Conservation (phyloP, 805 yeast genomes). For the Teunomyces atbi region DNA sequence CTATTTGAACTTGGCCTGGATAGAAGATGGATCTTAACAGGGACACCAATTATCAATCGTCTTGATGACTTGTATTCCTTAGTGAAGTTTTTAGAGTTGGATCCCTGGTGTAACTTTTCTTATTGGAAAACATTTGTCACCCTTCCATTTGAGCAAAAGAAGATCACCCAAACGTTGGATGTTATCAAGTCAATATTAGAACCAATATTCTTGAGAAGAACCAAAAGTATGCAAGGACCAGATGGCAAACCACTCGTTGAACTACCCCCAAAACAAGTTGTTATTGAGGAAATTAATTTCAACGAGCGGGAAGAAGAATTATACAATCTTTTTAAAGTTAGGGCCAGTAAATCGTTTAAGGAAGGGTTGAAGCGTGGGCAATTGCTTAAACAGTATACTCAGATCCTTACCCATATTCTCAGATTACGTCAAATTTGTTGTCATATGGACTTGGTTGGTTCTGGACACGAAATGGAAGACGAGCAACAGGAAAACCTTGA, state of each 20-base stretch:
- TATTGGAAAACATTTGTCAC: constrained; percentile 89
- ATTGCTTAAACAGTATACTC: constrained; percentile 68
- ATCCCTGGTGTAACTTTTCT: constrained; percentile 85
- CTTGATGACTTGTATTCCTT: constrained; percentile 83
- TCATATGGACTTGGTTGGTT: constrained; percentile 65
- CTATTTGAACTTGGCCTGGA: constrained; percentile 61
- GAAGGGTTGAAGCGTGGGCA: constrained; percentile 64
- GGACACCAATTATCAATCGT: constrained; percentile 88
- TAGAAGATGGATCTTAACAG: constrained; percentile 84
- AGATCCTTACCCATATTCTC: constrained; percentile 77
- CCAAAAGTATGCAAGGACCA: constrained; percentile 75
- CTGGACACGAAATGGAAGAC: constrained; percentile 53
- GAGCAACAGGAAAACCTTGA: constrained; percentile 17
- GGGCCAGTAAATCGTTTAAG: constrained; percentile 62
- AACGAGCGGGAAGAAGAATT: constrained; percentile 62
- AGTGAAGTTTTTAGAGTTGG: constrained; percentile 69
- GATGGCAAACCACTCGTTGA: constrained; percentile 74
- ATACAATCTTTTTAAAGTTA: constrained; percentile 65
- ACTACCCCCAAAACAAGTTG: constrained; percentile 73
- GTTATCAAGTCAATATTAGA: constrained; percentile 83
- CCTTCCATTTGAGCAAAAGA: constrained; percentile 73
- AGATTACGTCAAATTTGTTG: constrained; percentile 88
- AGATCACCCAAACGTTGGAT: constrained; percentile 69
- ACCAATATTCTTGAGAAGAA: constrained; percentile 79
- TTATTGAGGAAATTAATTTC: constrained; percentile 65